These are phyloP conservation scores for Polysphondylium violaceum DNA, from an alignment of 78 protist species.

Conservation along the genomic window DNA sequence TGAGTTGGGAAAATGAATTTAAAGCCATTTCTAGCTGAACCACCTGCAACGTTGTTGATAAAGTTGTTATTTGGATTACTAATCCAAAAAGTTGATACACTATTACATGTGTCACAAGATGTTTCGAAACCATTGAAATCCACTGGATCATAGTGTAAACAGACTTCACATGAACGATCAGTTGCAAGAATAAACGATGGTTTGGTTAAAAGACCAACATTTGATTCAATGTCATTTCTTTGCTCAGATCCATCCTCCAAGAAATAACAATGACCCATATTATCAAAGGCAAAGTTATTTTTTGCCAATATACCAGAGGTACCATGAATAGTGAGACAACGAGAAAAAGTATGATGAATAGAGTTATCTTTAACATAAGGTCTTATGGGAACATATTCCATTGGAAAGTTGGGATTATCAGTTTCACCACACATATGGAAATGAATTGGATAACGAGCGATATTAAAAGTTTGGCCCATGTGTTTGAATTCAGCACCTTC, in stretches of 20 bases:
- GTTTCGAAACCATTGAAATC: conserved; percentile 55
- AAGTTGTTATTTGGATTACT: conserved; percentile 72
- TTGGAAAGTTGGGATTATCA: conserved; percentile 59
- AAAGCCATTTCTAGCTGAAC: conserved; percentile 29
- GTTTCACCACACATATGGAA: conserved; percentile 82
- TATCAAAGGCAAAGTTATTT: conserved; percentile 70
- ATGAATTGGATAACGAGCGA: conserved; percentile 81
- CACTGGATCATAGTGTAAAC: conserved; percentile 5
- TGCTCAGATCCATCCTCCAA: conserved; percentile 80
- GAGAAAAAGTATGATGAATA: conserved; percentile 71
- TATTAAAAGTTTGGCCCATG: conserved; percentile 78
- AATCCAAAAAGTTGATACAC: conserved; percentile 72
- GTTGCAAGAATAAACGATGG: conserved; percentile 43
- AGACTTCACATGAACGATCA: conserved; percentile 24
- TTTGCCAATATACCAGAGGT: conserved; percentile 52
- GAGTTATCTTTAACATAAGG: conserved; percentile 66
- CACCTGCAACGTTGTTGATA: conserved; percentile 72
- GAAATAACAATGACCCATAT: conserved; percentile 79
- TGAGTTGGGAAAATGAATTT: conserved; percentile 41
- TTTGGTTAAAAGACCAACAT: conserved; percentile 58
- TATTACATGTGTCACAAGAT: conserved; percentile 14
- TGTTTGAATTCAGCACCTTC: conserved; percentile 68
- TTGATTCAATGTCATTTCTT: conserved; percentile 71
- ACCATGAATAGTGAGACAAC: conserved; percentile 80
- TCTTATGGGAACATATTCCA: background rate